Evolutionary conservation across 164 flowering plant species (phyloP).

Genomic region (Magnolia changhungtana): DNA sequence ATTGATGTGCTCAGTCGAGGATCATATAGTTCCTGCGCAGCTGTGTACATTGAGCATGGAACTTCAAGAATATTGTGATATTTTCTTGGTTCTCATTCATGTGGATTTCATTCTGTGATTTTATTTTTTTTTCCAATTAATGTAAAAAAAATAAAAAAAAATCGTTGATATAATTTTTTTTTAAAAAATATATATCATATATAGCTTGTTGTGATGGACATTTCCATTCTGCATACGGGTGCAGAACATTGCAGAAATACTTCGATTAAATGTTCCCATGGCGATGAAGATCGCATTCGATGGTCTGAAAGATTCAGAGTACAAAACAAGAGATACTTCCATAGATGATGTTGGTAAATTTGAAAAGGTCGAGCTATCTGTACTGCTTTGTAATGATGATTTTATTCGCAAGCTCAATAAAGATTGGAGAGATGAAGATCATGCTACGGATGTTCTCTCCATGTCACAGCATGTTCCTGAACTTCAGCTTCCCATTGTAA

Average conservation of each 20-base stretch:
- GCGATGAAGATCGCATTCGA: constrained; percentile 90
- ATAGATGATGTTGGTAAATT: constrained; percentile 75
- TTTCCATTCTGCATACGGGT: constrained; percentile 8
- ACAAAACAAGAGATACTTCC: constrained; percentile 70
- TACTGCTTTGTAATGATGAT: constrained; percentile 88
- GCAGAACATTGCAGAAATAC: constrained; percentile 85
- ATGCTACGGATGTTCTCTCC: constrained; percentile 96
- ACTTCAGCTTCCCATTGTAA: constrained; percentile 82
- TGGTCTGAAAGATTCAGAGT: constrained; percentile 58
- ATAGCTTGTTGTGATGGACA: neutral
- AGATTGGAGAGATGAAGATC: constrained; percentile 96
- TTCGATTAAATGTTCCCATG: constrained; percentile 80
- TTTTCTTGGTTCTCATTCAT: too few species aligned
- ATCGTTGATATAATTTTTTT: too few species aligned
- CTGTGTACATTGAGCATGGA: too few species aligned
- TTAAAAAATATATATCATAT: too few species aligned
- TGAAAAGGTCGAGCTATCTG: constrained; percentile 75
- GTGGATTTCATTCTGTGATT: too few species aligned
- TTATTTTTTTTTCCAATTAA: too few species aligned
- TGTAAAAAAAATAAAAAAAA: too few species aligned
- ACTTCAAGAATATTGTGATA: too few species aligned
- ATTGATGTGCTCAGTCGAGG: too few species aligned
- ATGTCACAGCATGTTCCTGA: constrained; percentile 91
- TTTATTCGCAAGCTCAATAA: constrained; percentile 82
- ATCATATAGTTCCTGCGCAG: too few species aligned